Base-by-base conservation (phyloP, 306 rosid genomes). In the Betula pendula region DNA sequence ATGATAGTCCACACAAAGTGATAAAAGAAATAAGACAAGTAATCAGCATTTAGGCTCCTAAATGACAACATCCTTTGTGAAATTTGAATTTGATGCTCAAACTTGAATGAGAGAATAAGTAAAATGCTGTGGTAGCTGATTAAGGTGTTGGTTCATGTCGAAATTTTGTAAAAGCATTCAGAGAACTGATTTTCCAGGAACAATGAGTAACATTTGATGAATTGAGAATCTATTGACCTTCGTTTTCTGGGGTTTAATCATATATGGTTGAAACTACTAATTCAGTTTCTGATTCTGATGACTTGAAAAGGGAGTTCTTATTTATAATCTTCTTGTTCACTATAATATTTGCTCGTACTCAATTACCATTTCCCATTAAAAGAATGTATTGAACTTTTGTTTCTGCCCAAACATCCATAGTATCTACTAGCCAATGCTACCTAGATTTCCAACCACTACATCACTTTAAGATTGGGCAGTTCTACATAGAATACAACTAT, bases 61-160 rank as follows among this genome's bases (percentile, higher is more conserved):
- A 42, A 29, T 16, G 45, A 38, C 4, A 58, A 75, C n/a, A 29
- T 40, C 12, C 31, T 43, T 42, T 12, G 71, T 50, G 33, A n/a
- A 80, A 8, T 14, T 8, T 25, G 27, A 68, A 45, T 27, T 47
- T 49, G 42, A 58, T 56, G 45, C 24, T 24, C 70, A 40, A 33
- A 74, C 43, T 45, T 40, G 67, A 56, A 56, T 60, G 38, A 29
- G 38, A 42, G 8, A 19, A 44, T 33, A 6, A 17, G 38, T 59
- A 8, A 43, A 65, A 25, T 17, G 16, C 19, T 38, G 13, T 19
- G 19, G 6, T 1, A 38, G 35, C 27, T 58, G 56, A 19, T 50
- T 38, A 68, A 81, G 80, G 63, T 49, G 51, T 62, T 56, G 15
- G 24, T 63, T 65, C 48, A 53, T 42, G 58, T 52, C 44, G 1